phyloP scores from a whole-genome alignment of 768 basidiomycete species.

The Russula griseocarnosa region DNA sequence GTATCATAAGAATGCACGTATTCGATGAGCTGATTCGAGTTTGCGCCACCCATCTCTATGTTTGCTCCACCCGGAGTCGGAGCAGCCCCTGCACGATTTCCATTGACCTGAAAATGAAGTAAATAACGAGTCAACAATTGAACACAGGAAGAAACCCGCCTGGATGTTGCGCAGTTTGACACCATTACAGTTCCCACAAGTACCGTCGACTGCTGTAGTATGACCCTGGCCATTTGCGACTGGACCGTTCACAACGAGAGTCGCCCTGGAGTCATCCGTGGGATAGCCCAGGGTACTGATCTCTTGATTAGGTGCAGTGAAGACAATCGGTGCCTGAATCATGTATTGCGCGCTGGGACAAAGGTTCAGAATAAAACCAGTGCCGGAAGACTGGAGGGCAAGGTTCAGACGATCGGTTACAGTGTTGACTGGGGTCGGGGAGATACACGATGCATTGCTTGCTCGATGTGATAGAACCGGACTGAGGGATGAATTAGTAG shows the following conservation, averaged over 20 bases:
- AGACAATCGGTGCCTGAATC: slow-evolving; percentile 62
- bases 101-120: slow-evolving; percentile 60
- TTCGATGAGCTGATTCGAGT: slow-evolving; percentile 68
- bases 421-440: slow-evolving; percentile 55
- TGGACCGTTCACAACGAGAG: slow-evolving; percentile 63
- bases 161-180: slow-evolving; percentile 71
- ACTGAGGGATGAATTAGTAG: background rate
- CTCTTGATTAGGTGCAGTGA: slow-evolving; percentile 67
- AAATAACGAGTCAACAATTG: background rate
- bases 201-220: slow-evolving; percentile 68
- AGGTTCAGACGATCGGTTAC: slow-evolving; percentile 61
- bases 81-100: slow-evolving; percentile 53
- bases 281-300: slow-evolving; percentile 80
- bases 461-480: background rate
- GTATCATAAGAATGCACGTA: slow-evolving; percentile 73
- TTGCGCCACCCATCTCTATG: slow-evolving; percentile 83
- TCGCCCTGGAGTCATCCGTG: slow-evolving; percentile 61
- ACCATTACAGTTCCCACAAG: slow-evolving; percentile 54
- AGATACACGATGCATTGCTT: slow-evolving; percentile 30
- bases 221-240: slow-evolving; percentile 59
- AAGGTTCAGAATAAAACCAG: slow-evolving; percentile 60
- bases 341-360: slow-evolving; percentile 62
- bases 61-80: slow-evolving; percentile 64
- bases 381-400: slow-evolving; percentile 59
- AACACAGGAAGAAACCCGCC: slow-evolving; percentile 36